Base-by-base conservation (phyloP, 2,329 filamentous ascomycete species). In the Exophiala sp. region DNA sequence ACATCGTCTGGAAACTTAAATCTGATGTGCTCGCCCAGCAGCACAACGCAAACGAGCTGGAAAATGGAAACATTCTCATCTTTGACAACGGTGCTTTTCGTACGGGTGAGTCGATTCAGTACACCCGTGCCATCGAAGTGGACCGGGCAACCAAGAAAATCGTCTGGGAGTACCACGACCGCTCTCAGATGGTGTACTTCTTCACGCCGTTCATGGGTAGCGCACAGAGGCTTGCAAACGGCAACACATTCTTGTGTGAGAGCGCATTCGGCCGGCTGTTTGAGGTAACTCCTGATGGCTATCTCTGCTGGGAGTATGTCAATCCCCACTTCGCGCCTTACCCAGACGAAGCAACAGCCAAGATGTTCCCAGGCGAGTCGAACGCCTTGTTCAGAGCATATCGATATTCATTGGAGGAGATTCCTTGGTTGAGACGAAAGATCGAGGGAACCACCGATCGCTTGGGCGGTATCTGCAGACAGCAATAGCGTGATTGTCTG, bases 161-260 rank as follows among this genome's bases (percentile, higher is more conserved):
- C 16, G 63, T 71, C 2, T 77, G 75, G 75, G 67, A 76, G 49
- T 76, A 76, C 45, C 65, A 65, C 7, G 75, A 77, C 52, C 62
- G 48, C 1, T 66, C 66, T 1, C 66, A 69, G 38, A 68, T 69
- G 5, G 62, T 73, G 47, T 67, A 65, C 5, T 74, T 75, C 59
- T 77, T 75, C 62, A 75, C 71, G 1, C 73, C 74, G 0, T 77
- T 77, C 48, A 76, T 77, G 74, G 75, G 75, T 16, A 70, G 70
- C 45, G 74, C 74, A 6, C 74, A 77, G 59, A 62, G 70, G 11
- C 57, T 76, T 12, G 39, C 35, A 8, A 72, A 71, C 47, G 72
- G 73, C 7, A 76, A 77, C 56, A 73, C 73, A 0, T 49, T 77
- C 47, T 55, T 77, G 5, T 74, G 69, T 18, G 74, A 77, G 61